Percentiles rank a stretch among this genome's conserved stretches.
Conservation (phyloP, 768 basidiomycete genomes). For the Pleurotus sapidus region DNA sequence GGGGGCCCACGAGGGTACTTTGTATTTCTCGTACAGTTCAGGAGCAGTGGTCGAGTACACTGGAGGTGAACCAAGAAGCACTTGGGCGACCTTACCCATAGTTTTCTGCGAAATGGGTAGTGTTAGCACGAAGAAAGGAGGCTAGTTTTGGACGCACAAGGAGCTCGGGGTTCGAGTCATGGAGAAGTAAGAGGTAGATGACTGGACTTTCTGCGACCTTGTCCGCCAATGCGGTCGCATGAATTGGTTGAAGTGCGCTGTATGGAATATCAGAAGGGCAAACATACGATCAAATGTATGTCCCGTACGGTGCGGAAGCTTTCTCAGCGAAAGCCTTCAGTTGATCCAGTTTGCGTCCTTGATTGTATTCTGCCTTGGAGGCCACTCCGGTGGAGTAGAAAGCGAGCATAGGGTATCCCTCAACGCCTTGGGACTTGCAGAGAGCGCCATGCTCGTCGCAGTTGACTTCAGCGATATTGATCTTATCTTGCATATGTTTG, state of each 20-base stretch:
- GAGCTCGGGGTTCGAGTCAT: constrained; percentile 35
- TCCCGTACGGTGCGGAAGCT: constrained; percentile 66
- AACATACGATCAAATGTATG: background rate
- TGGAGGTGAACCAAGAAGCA: constrained; percentile 44
- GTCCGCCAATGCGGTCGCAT: constrained; percentile 39
- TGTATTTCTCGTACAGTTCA: constrained; percentile 32
- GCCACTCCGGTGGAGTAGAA: constrained; percentile 53
- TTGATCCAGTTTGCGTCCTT: constrained; percentile 67
- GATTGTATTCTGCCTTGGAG: constrained; percentile 69
- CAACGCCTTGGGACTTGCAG: constrained; percentile 64
- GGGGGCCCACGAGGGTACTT: constrained; percentile 33
- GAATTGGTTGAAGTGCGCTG: constrained; percentile 38
- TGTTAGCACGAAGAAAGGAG: background rate
- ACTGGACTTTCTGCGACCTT: constrained; percentile 38
- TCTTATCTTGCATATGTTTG: constrained; percentile 57
- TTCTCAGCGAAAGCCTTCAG: constrained; percentile 75
- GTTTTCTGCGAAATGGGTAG: constrained; percentile 25
- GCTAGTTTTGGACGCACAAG: constrained; percentile 23
- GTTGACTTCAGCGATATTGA: constrained; percentile 84
- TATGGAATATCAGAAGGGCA: background rate
- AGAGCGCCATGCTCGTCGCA: constrained; percentile 74
- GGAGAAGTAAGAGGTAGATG: constrained; percentile 49
- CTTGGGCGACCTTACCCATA: constrained; percentile 29
- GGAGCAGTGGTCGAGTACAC: constrained; percentile 40
- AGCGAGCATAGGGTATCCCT: constrained; percentile 82